Evolutionary conservation across 345 rosid genomes (phyloP), one percentile per base, ranked within the genome.

Genomic region (Microcos paniculata): DNA sequence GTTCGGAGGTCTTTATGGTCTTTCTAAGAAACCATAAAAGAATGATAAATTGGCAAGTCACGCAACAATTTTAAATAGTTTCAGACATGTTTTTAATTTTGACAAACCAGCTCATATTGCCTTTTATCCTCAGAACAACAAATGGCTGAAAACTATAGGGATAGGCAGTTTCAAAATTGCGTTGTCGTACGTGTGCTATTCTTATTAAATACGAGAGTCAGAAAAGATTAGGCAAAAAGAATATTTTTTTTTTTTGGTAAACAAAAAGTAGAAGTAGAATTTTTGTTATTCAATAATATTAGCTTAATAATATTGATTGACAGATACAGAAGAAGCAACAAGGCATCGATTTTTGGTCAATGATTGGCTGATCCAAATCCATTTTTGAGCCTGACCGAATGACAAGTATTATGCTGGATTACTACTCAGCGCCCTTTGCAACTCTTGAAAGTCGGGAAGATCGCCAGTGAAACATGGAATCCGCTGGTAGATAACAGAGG

Each of bases 361-460:
- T 59, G 8, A 15, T 59, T 30, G 23, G 12, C 40, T 8, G 11
- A 33, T 62, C 24, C 67, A 31, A 7, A n/a, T 1, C 26, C 58
- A 21, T 8, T 53, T 21, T 21, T 53, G 26, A 21, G 21, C 28
- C 28, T 7, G 58, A 53, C 13, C 0, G 58, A 53, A 21, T 24
- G 2, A 53, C 24, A 49, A 46, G 12, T 52, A 2, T 19, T n/a
- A 52, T n/a, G 57, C 24, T 19, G 24, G 10, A 61, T 61, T 30
- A 16, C 11, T 62, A 16, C 21, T 62, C 67, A 66, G 55, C 38
- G 74, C 26, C 21, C 52, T 73, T 21, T 82, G 83, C 58, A 80
- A 26, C 57, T 82, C 83, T 24, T 53, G 86, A 56, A 82, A 77
- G 45, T 86, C 73, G 0, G 82, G 87, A 38, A 81, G 81, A 74